Percentiles rank a stretch among this genome's conserved stretches.
Conservation (phyloP, 2,329 filamentous ascomycete species). For the Claviceps pazoutovae region DNA sequence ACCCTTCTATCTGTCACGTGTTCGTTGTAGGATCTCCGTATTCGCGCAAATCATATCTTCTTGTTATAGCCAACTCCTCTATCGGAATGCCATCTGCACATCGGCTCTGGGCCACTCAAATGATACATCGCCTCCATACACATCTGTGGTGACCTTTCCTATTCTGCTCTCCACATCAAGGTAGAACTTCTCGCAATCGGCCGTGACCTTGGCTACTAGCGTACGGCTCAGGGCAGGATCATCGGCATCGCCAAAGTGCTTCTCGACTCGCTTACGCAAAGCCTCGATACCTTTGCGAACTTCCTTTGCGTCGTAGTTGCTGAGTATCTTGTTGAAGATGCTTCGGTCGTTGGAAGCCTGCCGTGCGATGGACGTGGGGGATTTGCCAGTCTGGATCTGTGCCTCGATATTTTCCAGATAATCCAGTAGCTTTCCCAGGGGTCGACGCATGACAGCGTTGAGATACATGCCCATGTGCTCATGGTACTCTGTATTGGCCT, state of each 20-base stretch:
- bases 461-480: slow-evolving; percentile 86
- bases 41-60: neutral
- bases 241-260: slow-evolving; percentile 88
- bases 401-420: slow-evolving; percentile 82
- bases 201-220: slow-evolving; percentile 43
- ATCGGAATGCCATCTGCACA: slow-evolving; percentile 44
- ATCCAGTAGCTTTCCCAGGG: slow-evolving; percentile 80
- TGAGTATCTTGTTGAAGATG: slow-evolving; percentile 75
- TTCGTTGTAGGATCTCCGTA: neutral
- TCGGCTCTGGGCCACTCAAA: slow-evolving; percentile 54
- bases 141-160: slow-evolving; percentile 43
- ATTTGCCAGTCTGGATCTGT: slow-evolving; percentile 46
- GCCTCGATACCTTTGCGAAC: slow-evolving; percentile 81
- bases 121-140: slow-evolving; percentile 50
- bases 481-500: slow-evolving; percentile 62
- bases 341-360: slow-evolving; percentile 73
- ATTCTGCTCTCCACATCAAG: slow-evolving; percentile 47
- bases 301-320: slow-evolving; percentile 69
- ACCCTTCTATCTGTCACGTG: neutral
- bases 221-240: slow-evolving; percentile 50
- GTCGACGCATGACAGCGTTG: slow-evolving; percentile 73
- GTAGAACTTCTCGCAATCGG: slow-evolving; percentile 50
- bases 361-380: slow-evolving; percentile 50
- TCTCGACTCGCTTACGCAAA: slow-evolving; percentile 83
- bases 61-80: slow-evolving; percentile 1